Base-by-base conservation (phyloP, 768 basidiomycete genomes). In the Auriscalpium microsporum region DNA sequence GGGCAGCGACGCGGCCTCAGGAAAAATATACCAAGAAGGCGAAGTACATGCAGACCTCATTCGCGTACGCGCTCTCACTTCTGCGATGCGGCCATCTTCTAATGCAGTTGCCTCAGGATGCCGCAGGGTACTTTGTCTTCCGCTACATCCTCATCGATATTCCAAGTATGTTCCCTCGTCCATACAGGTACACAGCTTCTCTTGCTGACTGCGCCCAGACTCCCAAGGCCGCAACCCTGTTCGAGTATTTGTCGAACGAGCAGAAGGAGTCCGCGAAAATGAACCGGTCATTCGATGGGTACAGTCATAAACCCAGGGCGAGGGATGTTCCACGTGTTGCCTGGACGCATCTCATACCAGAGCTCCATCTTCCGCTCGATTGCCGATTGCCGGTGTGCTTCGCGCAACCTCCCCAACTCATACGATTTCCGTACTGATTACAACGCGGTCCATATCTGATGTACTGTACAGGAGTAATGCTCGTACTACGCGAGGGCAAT, bases 21-120 rank as follows among this genome's bases (percentile, higher is more conserved):
- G 76, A 11, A 73, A 71, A 55, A 63, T 71, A 16, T 87, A 78
- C 70, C 82, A 77, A 16, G 87, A 90, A 58, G 89, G 90, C 8
- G 87, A 91, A 62, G 86, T 87, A 9, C 90, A 91, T 67, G 90
- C 82, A 9, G 83, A 87, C 69, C 76, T 90, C 44, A 74, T 90
- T 56, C 80, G 79, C 75, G 89, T 89, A 68, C 56, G 80, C 72
- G 17, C 17, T 53, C 50, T 10, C 10, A 16, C n/a, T 47, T 34
- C 40, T 51, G 1, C 36, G 10, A 5, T 54, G 40, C 19, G 13
- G 2, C 50, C 23, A n/a, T 45, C 57, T n/a, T 51, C 23, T 33
- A 10, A 9, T 36, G 34, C n/a, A 13, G 48, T 11, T 40, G 40
- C 45, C 19, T 46, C 65, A 90, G 88, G 86, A 89, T 59, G 79